A percentile compares a stretch with the other conserved stretches of the same genome.
These are phyloP conservation scores for Rhodocollybia butyracea DNA, from an alignment of 768 basidiomycete genomes.

Conservation along the genomic window DNA sequence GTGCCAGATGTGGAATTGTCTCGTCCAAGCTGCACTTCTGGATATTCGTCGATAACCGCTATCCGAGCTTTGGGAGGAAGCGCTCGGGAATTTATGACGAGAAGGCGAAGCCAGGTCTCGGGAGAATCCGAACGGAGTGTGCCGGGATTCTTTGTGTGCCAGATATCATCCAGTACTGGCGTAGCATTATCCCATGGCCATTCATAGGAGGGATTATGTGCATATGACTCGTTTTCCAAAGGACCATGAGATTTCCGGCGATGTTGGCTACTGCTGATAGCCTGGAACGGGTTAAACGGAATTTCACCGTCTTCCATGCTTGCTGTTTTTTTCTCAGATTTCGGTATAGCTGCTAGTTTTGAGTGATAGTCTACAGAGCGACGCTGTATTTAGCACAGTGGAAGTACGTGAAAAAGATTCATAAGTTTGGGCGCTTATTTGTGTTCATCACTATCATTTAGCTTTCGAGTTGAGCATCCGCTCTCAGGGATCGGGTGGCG, in stretches of 20 bases:
- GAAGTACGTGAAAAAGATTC: neutral
- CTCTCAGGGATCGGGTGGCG: too few species aligned
- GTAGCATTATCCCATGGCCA: conserved; percentile 45
- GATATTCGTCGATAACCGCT: conserved; percentile 43
- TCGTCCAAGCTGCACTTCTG: conserved; percentile 71
- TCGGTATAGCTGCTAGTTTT: neutral
- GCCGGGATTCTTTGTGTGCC: conserved; percentile 11
- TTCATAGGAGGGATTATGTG: conserved; percentile 45
- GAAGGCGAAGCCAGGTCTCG: conserved; percentile 37
- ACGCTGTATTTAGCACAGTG: neutral
- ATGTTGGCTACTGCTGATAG: neutral
- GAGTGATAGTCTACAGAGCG: neutral
- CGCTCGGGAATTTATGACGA: conserved; percentile 54
- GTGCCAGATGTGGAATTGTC: conserved; percentile 50
- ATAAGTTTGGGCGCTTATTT: neutral
- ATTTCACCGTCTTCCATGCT: conserved; percentile 1
- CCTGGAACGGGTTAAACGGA: neutral
- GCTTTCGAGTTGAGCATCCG: too few species aligned
- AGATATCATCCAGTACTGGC: neutral
- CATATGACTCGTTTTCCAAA: neutral
- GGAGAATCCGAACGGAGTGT: neutral
- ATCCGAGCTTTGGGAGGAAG: conserved; percentile 49
- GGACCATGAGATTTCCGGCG: neutral
- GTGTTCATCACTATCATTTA: neutral
- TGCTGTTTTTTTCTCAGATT: neutral